Evolutionary conservation across 345 rosid genomes (phyloP), one percentile per base, ranked within the genome.

Genomic region (Nasturtium officinale): DNA sequence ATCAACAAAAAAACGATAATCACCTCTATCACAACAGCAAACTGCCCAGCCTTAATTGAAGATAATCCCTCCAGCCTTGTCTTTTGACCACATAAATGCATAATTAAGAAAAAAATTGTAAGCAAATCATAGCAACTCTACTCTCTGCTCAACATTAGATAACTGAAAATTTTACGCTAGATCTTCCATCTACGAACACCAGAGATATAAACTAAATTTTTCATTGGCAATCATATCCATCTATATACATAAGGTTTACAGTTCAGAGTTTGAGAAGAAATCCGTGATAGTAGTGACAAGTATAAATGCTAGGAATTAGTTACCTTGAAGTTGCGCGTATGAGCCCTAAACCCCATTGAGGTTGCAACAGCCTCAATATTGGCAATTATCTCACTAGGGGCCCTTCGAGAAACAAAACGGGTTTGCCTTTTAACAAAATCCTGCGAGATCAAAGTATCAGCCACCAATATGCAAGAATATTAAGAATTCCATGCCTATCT

Each of bases 21-120:
- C 38, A 89, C 98, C 91, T 89, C 97, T 80, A 94, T 67, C 64
- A 94, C 90, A 52, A 86, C 87, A 5, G 96, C 92, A 16, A 94
- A 85, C 33, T 83, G 88, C 50, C 90, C 85, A 4, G 82, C 83
- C 78, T 82, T 85, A 43, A 35, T 83, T 32, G 81, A 80, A 61
- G 94, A 82, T 74, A 67, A 15, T 55, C 92, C 88, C 80, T 90
- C 95, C 9, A 94, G 83, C 80, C 96, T 89, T 52, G 82, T 85
- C 97, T 94, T 82, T 38, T 20, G 59, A 17, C 25, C 52, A 59
- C 9, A 55, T 37, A 29, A 29, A 43, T 10, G 46, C 38, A 60
- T 51, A 38, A 13, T 37, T 30, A 50, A n/a, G 21, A 15, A 74
- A 43, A 9, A 26, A 46, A 21, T 38, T 28, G 13, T 25, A 32